Conservation (phyloP, 208 protist species). For the Trypanosoma avium region DNA sequence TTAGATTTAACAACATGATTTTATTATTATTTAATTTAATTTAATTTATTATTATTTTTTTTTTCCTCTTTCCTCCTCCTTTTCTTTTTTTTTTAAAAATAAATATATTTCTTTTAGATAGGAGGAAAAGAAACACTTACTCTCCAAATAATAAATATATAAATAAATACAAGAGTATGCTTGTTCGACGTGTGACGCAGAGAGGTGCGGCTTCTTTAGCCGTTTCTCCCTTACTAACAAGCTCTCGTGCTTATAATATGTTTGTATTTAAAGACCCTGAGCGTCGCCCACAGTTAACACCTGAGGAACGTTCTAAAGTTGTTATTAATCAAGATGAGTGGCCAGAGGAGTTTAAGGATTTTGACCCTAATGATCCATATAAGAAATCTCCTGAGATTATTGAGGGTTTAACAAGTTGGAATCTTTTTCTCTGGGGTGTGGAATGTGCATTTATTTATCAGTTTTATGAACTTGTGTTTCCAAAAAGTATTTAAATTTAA, state of each 20-base stretch:
- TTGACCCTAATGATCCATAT: slow-evolving; percentile 91
- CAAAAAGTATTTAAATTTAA: slow-evolving; percentile 74
- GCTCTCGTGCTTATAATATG: slow-evolving; percentile 78
- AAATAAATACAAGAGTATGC: slow-evolving; percentile 16
- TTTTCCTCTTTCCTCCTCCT: not conserved
- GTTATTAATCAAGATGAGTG: slow-evolving; percentile 88
- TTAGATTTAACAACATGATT: too few species aligned
- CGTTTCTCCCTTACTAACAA: slow-evolving; percentile 38
- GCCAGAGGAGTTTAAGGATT: slow-evolving; percentile 90
- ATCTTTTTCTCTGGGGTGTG: slow-evolving; percentile 86
- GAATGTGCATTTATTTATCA: slow-evolving; percentile 91
- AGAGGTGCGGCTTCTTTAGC: slow-evolving; percentile 39
- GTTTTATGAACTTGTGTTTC: slow-evolving; percentile 89
- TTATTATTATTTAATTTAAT: too few species aligned
- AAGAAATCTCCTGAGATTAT: slow-evolving; percentile 88
- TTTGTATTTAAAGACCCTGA: slow-evolving; percentile 88
- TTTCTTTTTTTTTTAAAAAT: not conserved
- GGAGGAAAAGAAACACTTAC: slow-evolving; percentile 1
- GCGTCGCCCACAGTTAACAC: slow-evolving; percentile 84
- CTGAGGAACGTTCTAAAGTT: slow-evolving; percentile 86
- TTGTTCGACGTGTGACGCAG: slow-evolving; percentile 72
- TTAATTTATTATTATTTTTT: not conserved
- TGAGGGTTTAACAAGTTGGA: slow-evolving; percentile 88
- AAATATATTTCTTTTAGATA: not conserved
- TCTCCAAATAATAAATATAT: too few species aligned